Base-by-base conservation (phyloP, 768 basidiomycete genomes). In the Crassisporium funariophilum region DNA sequence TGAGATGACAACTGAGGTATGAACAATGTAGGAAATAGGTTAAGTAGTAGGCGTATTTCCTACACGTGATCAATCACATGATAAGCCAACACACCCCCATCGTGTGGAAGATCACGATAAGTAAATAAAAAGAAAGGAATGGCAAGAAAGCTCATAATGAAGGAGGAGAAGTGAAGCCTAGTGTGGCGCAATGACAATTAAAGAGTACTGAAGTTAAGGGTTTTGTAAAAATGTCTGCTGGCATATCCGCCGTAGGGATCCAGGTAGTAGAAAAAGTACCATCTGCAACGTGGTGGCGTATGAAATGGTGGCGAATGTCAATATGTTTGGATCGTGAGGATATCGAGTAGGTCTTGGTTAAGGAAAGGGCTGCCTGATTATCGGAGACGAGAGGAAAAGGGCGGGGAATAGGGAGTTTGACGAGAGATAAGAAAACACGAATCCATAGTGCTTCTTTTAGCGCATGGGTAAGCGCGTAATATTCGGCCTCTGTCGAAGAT, bases 151-250 rank as follows among this genome's bases (percentile, higher is more conserved):
- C n/a, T n/a, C n/a, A n/a, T n/a, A n/a, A n/a, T n/a, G n/a, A 31
- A n/a, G 29, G 29, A 5, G 29, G 29, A 31, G n/a, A 10, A 5
- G 29, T 11, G n/a, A 31, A n/a, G 5, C 29, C 29, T 2, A 31
- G 29, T 10, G n/a, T n/a, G 2, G 29, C 5, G 5, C 5, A n/a
- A 5, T 31, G 29, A 31, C 5, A n/a, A 31, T 11, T 31, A 31
- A 31, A 31, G 2, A n/a, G 10, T 3, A 31, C 29, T n/a, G n/a
- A n/a, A n/a, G 49, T 38, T 0, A 71, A 58, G 2, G 60, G 43
- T 48, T 76, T 75, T 0, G 69, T 75, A 44, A 76, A 62, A 1
- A 68, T 54, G 55, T 75, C 73, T 1, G 73, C 70, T 4, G 55
- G 25, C 52, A 68, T 72, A n/a, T 69, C 55, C 0, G 27, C 41